Conservation (phyloP, 2,329 filamentous ascomycete genomes). For the Aaosphaeria pasadenensis region DNA sequence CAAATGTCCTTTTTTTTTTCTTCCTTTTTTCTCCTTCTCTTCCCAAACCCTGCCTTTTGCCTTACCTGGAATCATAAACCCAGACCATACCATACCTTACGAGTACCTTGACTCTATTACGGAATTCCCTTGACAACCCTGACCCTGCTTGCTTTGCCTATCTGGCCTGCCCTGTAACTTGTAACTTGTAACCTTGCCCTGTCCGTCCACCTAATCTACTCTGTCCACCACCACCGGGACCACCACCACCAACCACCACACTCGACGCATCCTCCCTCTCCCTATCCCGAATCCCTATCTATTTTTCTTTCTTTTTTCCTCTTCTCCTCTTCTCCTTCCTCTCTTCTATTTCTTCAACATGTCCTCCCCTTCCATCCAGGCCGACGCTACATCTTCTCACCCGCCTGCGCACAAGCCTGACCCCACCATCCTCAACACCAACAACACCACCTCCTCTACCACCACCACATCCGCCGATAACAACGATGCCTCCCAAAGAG, state of each 20-base stretch:
- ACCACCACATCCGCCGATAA: conserved; percentile 20
- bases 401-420: conserved; percentile 30
- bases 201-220: too few species aligned
- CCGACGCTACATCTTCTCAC: conserved; percentile 28
- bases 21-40: not conserved
- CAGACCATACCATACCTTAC: not conserved
- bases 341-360: conserved; percentile 18
- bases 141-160: too few species aligned
- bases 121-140: too few species aligned
- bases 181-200: too few species aligned
- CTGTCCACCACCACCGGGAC: too few species aligned
- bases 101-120: too few species aligned
- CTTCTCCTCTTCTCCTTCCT: conserved; percentile 27
- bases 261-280: not conserved
- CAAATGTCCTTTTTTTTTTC: not conserved
- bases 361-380: conserved; percentile 11
- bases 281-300: not conserved
- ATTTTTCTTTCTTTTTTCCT: conserved; percentile 9
- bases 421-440: conserved; percentile 24
- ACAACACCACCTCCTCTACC: not conserved
- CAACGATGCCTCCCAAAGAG: conserved; percentile 45
- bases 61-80: not conserved
- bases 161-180: too few species aligned
- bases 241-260: too few species aligned
- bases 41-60: not conserved